Base-by-base conservation (phyloP, 202 grass and related monocot species). In the Digitaria exilis region DNA sequence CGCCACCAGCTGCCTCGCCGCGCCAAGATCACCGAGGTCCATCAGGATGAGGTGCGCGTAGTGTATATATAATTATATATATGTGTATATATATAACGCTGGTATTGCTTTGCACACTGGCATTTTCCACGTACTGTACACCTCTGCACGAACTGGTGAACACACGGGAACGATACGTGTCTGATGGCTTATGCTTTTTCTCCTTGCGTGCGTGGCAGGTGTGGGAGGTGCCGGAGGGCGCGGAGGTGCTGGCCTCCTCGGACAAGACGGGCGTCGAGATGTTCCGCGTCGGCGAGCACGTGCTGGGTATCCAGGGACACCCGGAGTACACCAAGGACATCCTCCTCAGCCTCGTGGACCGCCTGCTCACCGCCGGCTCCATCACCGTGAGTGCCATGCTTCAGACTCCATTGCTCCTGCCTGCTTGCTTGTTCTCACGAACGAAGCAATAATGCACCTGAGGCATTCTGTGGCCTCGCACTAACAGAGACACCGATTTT, bases 261-360 rank as follows among this genome's bases (percentile, higher is more conserved):
- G 85, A 91, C 71, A 93, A 90, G 77, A 80, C 93, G 1, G 70
- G 83, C 45, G 87, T 95, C 1, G 96, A 98, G 89, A 87, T 95
- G 92, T 98, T 98, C 65, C 86, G 84, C 65, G 55, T 89, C 26
- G 96, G 85, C 21, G 85, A 93, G 15, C 73, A 81, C 59, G 66
- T 93, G 66, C 74, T 98, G 3, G 96, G 96, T 59, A 90, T 98
- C 87, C 96, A 95, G 80, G 93, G 93, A 1, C 96, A 98, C 85
- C 92, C 96, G 7, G 96, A 98, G 84, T 98, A 98, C 89, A 92
- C 85, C 7, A 81, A 72, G 58, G 96, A 98, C 85, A 98, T 98
- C 52, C 51, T 98, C 73, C 65, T 66, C 16, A 98, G 81, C 86
- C 82, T 98, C 71, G 80, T 95, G 28, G 89, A 92, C 51, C 96